A percentile compares a stretch with the other conserved stretches of the same genome.
These are phyloP conservation scores for Phytopythium chamaehyphon DNA, from an alignment of 352 stramenopile genomes.

Conservation along the genomic window DNA sequence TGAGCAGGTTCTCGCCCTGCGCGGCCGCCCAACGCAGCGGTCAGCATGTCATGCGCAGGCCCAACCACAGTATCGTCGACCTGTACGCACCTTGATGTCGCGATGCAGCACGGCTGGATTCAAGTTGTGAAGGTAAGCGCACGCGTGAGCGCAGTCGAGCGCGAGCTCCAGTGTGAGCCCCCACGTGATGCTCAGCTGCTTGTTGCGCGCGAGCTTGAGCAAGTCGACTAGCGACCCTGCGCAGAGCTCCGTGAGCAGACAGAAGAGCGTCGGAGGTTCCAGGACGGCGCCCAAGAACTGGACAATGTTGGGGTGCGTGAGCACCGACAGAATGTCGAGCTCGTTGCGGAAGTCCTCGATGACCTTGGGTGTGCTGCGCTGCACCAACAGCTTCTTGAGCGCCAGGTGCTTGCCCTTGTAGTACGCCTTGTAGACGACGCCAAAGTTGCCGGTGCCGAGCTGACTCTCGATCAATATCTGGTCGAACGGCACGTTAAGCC, in stretches of 20 bases:
- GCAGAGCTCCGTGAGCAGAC: slow-evolving; percentile 70
- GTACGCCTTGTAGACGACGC: slow-evolving; percentile 74
- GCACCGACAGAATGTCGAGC: slow-evolving; percentile 76
- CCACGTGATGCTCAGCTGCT: slow-evolving; percentile 71
- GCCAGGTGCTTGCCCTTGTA: slow-evolving; percentile 73
- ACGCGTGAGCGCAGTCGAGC: slow-evolving; percentile 59
- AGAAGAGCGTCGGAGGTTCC: slow-evolving; percentile 58
- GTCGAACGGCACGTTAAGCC: slow-evolving; percentile 56
- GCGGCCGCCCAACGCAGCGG: too few species aligned
- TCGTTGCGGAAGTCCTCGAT: slow-evolving; percentile 77
- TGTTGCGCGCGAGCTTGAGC: slow-evolving; percentile 61
- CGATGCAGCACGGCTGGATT: slow-evolving; percentile 61
- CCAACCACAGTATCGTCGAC: too few species aligned
- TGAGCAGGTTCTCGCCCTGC: slow-evolving; percentile 66
- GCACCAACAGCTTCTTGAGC: slow-evolving; percentile 57
- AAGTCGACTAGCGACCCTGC: slow-evolving; percentile 61
- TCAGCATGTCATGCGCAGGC: too few species aligned
- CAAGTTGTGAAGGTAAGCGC: slow-evolving; percentile 58
- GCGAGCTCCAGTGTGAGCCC: slow-evolving; percentile 67
- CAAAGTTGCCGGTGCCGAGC: slow-evolving; percentile 72
- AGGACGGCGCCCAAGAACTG: slow-evolving; percentile 73
- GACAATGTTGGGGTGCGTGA: slow-evolving; percentile 77
- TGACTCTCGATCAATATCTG: slow-evolving; percentile 64
- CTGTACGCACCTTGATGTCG: slow-evolving; percentile 53
- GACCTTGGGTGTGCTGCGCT: slow-evolving; percentile 53